These are phyloP conservation scores for Solanum hybrid DNA, from an alignment of 305 asterid species.

Conservation along the genomic window DNA sequence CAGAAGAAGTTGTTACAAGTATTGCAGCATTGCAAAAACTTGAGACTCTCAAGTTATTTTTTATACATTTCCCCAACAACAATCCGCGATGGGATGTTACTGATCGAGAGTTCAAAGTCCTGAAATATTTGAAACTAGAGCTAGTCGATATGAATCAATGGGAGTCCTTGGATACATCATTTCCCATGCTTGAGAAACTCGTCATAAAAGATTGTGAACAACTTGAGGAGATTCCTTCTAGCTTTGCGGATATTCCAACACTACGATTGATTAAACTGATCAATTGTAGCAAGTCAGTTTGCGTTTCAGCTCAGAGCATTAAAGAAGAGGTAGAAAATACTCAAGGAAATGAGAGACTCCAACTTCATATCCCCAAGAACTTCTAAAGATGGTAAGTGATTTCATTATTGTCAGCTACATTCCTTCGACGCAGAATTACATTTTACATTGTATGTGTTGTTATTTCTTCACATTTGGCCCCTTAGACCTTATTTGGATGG, in stretches of 20 bases:
- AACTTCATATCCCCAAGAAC: not conserved
- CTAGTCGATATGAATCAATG: not conserved
- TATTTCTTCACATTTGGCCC: not conserved
- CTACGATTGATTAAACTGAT: conserved; percentile 2
- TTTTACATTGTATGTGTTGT: not conserved
- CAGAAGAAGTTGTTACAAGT: not conserved
- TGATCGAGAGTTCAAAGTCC: not conserved
- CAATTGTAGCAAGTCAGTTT: not conserved
- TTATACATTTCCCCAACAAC: not conserved
- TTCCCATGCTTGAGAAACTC: conserved; percentile 10
- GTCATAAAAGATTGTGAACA: not conserved
- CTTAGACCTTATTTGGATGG: not conserved
- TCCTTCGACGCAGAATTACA: not conserved
- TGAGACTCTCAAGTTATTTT: conserved; percentile 13
- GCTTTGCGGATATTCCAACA: not conserved
- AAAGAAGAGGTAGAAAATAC: not conserved
- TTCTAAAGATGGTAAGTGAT: not conserved
- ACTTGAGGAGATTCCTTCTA: conserved; percentile 7
- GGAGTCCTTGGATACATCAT: not conserved
- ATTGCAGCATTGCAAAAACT: not conserved
- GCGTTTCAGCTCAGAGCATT: not conserved
- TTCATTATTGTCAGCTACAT: not conserved
- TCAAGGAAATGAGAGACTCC: not conserved
- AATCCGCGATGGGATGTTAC: not conserved
- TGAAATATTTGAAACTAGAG: conserved; percentile 4